Evolutionary conservation across 2,329 filamentous ascomycete genomes (phyloP), one percentile per base, ranked within the genome.

Genomic region (Coniochaeta prunicola): DNA sequence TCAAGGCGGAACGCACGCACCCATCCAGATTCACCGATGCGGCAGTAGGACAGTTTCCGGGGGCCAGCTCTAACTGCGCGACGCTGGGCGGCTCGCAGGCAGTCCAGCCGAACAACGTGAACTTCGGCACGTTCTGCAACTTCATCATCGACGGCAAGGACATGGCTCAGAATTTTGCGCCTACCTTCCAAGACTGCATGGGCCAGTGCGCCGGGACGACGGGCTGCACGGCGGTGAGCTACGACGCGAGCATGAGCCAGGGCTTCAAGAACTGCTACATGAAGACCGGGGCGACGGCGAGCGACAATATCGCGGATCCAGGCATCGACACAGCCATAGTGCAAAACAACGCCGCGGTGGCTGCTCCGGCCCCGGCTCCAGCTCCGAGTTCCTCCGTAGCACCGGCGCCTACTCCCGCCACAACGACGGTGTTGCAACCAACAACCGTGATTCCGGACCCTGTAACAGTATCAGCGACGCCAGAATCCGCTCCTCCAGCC

Each of bases 211-310:
- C 64, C 1, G 45, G 57, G 1, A 69, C 65, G 13, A 45, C 57
- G 0, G 65, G 62, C 26, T 71, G 69, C 56, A 64, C 58, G 3
- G 69, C 64, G 24, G 57, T 71, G 17, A 65, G 65, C 4, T 71
- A 63, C 40, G 68, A 71, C 59, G 53, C 66, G 9, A 64, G 50
- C 54, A 64, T 63, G 59, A 50, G 59, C 6, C 61, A 64, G 13
- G 69, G 69, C 17, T 70, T 69, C 64, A 70, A 69, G 53, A 71
- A 71, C 62, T 71, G 69, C 58, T 71, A 70, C 57, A 57, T 71
- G 53, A 70, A 71, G 59, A 64, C 64, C 1, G 42, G 50, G 4
- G 30, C 48, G 2, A 58, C 63, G 53, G 26, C 60, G 2, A 57
- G 58, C 24, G 57, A 61, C 28, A 50, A 66, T 19, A 58, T 63